A percentile compares a stretch with the other conserved stretches of the same genome.
Evolutionary conservation across 2,329 filamentous ascomycete genomes (phyloP).

Genomic region (Penicillium capsulatum): DNA sequence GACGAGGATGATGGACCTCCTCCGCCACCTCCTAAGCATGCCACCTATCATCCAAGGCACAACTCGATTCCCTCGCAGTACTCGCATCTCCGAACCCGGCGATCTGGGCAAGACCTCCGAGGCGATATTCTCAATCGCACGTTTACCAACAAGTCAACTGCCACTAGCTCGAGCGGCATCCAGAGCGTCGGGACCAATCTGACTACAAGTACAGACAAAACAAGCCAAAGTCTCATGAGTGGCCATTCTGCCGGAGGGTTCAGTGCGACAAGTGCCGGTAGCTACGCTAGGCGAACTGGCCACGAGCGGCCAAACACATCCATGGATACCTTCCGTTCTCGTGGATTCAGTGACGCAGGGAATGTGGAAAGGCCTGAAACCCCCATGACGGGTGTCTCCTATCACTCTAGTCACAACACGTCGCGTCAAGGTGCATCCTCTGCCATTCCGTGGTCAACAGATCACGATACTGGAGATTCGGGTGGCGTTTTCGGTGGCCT

Average conservation of each 20-base stretch:
- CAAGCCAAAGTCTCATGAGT: constrained; percentile 86
- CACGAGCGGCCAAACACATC: constrained; percentile 45
- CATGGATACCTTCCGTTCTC: constrained; percentile 37
- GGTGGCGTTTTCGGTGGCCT: constrained; percentile 73
- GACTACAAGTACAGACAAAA: constrained; percentile 70
- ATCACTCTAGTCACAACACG: constrained; percentile 78
- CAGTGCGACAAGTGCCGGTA: constrained; percentile 92
- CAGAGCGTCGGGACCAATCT: constrained; percentile 63
- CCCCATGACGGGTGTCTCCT: constrained; percentile 71
- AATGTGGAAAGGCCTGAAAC: constrained; percentile 46
- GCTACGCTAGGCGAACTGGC: constrained; percentile 67
- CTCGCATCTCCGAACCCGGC: constrained; percentile 37
- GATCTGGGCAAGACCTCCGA: constrained; percentile 68
- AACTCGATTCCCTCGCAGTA: constrained; percentile 41
- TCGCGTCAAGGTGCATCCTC: constrained; percentile 58
- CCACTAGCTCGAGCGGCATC: constrained; percentile 68
- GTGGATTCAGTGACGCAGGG: constrained; percentile 38
- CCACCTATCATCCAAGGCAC: constrained; percentile 40
- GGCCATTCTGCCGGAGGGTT: constrained; percentile 84
- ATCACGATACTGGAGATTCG: constrained; percentile 55
- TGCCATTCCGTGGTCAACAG: constrained; percentile 56
- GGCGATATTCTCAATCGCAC: constrained; percentile 68
- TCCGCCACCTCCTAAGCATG: constrained; percentile 59
- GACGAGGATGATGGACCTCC: constrained; percentile 52
- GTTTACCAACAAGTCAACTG: constrained; percentile 81